A percentile compares a stretch with the other conserved stretches of the same genome.
Conservation (phyloP, 2,329 filamentous ascomycete species). For the Calonectria multiphialidica region DNA sequence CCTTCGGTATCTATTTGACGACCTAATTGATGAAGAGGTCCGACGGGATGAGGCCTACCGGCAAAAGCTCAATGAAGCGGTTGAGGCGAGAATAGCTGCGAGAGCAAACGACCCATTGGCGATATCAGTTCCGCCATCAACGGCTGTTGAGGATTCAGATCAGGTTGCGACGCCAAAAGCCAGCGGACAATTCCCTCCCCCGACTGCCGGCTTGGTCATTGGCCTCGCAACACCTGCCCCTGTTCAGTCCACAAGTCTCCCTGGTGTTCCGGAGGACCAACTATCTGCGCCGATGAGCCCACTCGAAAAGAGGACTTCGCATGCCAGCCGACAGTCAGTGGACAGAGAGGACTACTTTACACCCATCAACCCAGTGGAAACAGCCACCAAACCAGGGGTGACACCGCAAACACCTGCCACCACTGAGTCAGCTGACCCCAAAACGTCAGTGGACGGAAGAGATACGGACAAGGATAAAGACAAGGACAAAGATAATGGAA, state of each 20-base stretch:
- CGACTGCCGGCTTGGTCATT: slow-evolving; percentile 83
- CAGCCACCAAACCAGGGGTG: slow-evolving; percentile 59
- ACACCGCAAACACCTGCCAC: slow-evolving; percentile 60
- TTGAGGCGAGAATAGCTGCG: slow-evolving; percentile 70
- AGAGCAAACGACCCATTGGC: slow-evolving; percentile 71
- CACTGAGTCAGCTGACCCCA: slow-evolving; percentile 62
- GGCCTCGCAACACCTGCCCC: slow-evolving; percentile 77
- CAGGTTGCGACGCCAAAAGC: slow-evolving; percentile 72
- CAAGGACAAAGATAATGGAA: slow-evolving; percentile 68
- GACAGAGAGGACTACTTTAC: slow-evolving; percentile 86
- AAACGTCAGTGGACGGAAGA: slow-evolving; percentile 61
- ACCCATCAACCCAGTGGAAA: slow-evolving; percentile 63
- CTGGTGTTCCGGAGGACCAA: slow-evolving; percentile 62
- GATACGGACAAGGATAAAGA: slow-evolving; percentile 69
- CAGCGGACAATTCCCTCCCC: slow-evolving; percentile 70
- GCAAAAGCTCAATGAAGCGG: slow-evolving; percentile 73
- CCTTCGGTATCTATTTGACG: slow-evolving; percentile 89
- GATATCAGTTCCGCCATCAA: slow-evolving; percentile 60
- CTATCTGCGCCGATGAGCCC: slow-evolving; percentile 57
- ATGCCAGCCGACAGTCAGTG: slow-evolving; percentile 69
- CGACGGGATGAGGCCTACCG: slow-evolving; percentile 82
- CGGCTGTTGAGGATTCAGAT: slow-evolving; percentile 49
- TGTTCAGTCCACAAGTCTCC: slow-evolving; percentile 47
- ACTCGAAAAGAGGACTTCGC: slow-evolving; percentile 67
- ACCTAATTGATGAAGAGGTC: slow-evolving; percentile 91